Percentiles rank a stretch among this genome's conserved stretches.
phyloP scores from a whole-genome alignment of 164 flowering plant species.

The Buxus sempervirens region DNA sequence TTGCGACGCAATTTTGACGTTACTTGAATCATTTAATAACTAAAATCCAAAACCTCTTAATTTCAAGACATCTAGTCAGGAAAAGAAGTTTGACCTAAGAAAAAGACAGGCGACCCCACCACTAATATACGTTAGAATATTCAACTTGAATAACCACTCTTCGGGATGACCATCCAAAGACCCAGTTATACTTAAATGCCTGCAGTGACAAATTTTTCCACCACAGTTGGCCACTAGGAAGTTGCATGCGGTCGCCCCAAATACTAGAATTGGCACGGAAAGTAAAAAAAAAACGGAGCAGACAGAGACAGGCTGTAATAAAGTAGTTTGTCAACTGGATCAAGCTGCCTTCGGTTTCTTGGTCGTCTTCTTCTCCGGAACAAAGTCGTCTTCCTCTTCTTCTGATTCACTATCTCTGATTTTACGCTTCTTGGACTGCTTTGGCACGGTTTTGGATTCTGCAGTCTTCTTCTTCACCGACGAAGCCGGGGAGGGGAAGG shows the following conservation, averaged over 20 bases:
- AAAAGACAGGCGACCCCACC: too few relatives aligned
- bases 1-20: too few relatives aligned
- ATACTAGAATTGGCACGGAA: too few relatives aligned
- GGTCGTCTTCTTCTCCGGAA: constrained; percentile 6
- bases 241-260: neutral
- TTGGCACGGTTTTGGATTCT: constrained; percentile 23
- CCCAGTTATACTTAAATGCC: neutral
- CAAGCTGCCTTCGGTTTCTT: constrained; percentile 36
- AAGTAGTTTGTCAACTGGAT: neutral
- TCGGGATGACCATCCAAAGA: neutral
- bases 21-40: too few relatives aligned
- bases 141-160: neutral
- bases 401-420: constrained; percentile 27
- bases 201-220: neutral
- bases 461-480: constrained; percentile 25
- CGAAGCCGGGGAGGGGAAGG: constrained; percentile 23
- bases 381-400: constrained; percentile 50
- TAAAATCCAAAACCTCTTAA: too few relatives aligned
- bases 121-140: too few relatives aligned
- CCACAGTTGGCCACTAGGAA: too few relatives aligned
- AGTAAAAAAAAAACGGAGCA: neutral
- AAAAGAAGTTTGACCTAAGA: too few relatives aligned
- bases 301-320: neutral
- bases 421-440: constrained; percentile 48
- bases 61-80: too few relatives aligned